Evolutionary conservation across 2,329 filamentous ascomycete species (phyloP), one percentile per base, ranked within the genome.

Genomic region (Hypoxylon sp.): DNA sequence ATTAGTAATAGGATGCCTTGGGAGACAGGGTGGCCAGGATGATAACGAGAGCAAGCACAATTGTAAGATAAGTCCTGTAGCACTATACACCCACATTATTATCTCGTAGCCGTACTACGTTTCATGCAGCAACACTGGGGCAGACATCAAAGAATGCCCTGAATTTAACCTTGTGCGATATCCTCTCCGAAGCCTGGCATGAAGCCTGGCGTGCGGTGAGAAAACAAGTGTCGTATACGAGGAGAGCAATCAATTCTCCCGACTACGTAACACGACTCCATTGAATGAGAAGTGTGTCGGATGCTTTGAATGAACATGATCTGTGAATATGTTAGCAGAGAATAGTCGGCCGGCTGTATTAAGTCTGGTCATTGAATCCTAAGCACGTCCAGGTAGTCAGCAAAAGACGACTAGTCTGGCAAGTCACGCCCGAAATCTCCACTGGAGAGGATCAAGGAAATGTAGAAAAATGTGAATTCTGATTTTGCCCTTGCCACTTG

Each of bases 401-500:
- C 12, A 57, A 23, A n/a, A 39, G 50, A 9, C 27, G 34, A 16
- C n/a, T 46, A 52, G 25, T 32, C 30, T 53, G 34, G 29, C 55
- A 32, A 63, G 61, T 68, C 64, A 70, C 65, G 34, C 37, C 29
- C 16, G 30, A 19, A 45, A 32, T 67, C 54, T 59, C 63, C 64
- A 65, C 48, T 56, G 56, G 65, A 71, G 58, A 60, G 41, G 16
- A 32, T 19, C 29, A 34, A 45, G 41, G 9, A 50, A 32, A 47
- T 53, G 41, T 52, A 46, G 53, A 55, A 47, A 61, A 58, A 61
- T 52, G 58, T 32, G 21, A 58, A 32, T 11, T 56, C 27, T 67
- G 61, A 57, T 67, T 65, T 47, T 39, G 65, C 71, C 73, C 73
- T 71, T 71, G 71, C 75, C 74, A 75, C 72, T 76, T 73, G 73